phyloP scores from a whole-genome alignment of 129 eudicot genomes.

The Ambrosia artemisiifolia region DNA sequence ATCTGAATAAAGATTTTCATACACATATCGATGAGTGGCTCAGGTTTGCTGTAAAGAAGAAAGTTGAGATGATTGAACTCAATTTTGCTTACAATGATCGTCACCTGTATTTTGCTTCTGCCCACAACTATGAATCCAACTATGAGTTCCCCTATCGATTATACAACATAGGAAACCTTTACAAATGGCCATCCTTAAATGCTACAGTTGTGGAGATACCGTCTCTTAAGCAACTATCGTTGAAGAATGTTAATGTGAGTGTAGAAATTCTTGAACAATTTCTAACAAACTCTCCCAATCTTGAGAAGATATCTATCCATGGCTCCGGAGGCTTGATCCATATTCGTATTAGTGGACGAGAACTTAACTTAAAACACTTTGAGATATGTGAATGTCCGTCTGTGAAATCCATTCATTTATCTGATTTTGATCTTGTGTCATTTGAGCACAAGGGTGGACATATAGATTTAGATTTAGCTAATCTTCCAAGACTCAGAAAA shows the following conservation, averaged over 20 bases:
- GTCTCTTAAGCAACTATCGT: conserved; percentile 25
- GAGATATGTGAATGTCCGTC: conserved; percentile 32
- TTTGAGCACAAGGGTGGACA: conserved; percentile 30
- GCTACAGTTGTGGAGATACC: not conserved
- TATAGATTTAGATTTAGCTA: conserved; percentile 18
- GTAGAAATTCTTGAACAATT: conserved; percentile 25
- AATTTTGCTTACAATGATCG: not conserved
- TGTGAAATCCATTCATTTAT: conserved; percentile 23
- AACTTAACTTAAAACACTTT: conserved; percentile 32
- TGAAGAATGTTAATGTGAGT: conserved; percentile 37
- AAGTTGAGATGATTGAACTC: conserved; percentile 9
- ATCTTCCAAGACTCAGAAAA: conserved; percentile 39
- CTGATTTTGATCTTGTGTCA: conserved; percentile 33
- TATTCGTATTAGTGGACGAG: conserved; percentile 20
- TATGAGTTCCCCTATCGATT: not conserved
- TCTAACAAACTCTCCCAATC: conserved; percentile 25
- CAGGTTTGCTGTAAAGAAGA: not conserved
- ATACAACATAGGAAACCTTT: not conserved
- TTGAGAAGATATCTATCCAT: conserved; percentile 27
- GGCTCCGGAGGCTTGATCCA: conserved; percentile 27
- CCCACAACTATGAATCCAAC: not conserved
- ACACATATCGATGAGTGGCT: not conserved
- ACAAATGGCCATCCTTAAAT: too few relatives aligned
- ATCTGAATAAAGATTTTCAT: not conserved
- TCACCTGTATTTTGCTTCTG: not conserved